Evolutionary conservation across 805 yeast genomes (phyloP), one percentile per base, ranked within the genome.

Genomic region (Lachancea meyersii): DNA sequence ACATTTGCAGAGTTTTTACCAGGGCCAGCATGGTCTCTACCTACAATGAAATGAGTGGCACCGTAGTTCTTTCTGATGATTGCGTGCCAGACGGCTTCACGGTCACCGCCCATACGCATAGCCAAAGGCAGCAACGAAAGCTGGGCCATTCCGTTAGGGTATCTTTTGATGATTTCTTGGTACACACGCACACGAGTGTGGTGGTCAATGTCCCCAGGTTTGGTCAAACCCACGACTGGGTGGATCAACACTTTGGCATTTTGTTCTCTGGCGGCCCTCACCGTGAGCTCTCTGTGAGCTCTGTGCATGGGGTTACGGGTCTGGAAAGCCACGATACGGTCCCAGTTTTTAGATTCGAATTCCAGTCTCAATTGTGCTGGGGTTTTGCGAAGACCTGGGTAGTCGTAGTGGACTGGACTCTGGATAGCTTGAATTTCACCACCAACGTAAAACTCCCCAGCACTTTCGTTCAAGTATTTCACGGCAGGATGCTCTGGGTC

Each of bases 251-350:
- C 82, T 51, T 85, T 82, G 36, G 91, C 88, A 52, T 87, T 82
- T 53, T 87, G 79, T 53, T 86, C 93, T 58, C 88, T 78, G n/a
- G 97, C 97, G 28, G 97, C 97, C 57, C 97, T 78, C 36, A 89
- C 95, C 13, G 97, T 89, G 58, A 89, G 73, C 67, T 89, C 97
- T 64, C 97, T 78, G 67, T 89, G 97, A 26, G 97, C 97, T 65
- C 97, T 80, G 68, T 89, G 97, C 97, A 89, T 91, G 53, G 97
- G 97, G 71, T 89, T 89, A 72, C 97, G 79, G 33, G 97, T 89
- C 71, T 89, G 97, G 82, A 89, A 89, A 26, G 97, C 97, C 37
- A 89, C 97, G 43, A 89, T 85, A 57, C 79, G 74, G 57, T 78
- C 75, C 97, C 97, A 89, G 52, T 86, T 82, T 62, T 83, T 80